A percentile compares a stretch with the other conserved stretches of the same genome.
phyloP scores from a whole-genome alignment of 2,329 filamentous ascomycete species.

The Colletotrichum orbiculare region DNA sequence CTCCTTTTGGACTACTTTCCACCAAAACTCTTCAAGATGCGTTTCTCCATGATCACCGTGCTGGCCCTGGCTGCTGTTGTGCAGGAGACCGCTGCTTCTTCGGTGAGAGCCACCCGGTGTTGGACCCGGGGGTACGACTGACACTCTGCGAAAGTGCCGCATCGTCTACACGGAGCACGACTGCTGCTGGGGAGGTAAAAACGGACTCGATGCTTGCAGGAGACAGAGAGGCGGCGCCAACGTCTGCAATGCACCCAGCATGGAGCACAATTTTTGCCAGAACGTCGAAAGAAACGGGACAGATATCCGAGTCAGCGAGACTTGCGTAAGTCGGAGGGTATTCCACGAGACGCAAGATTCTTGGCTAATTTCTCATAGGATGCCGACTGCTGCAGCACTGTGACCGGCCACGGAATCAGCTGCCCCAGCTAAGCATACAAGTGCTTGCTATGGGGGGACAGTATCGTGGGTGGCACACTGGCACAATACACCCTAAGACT shows the following conservation, averaged over 20 bases:
- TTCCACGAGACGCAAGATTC: neutral
- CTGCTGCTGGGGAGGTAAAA: conserved; percentile 4
- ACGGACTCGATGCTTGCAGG: neutral
- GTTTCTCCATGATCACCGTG: too few species aligned
- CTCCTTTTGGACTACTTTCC: too few species aligned
- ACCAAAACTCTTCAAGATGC: too few species aligned
- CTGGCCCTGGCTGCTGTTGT: too few species aligned
- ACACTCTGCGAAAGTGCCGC: neutral
- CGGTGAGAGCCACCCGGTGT: too few species aligned
- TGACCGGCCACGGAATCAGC: neutral
- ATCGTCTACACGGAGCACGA: neutral
- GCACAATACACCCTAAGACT: too few species aligned
- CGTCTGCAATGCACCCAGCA: neutral
- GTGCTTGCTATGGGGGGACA: neutral
- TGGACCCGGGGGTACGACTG: too few species aligned
- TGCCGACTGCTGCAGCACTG: conserved; percentile 1
- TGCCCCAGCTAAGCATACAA: neutral
- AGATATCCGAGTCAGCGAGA: neutral
- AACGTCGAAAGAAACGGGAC: neutral
- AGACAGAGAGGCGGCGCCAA: neutral
- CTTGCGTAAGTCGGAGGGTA: neutral
- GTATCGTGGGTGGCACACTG: neutral
- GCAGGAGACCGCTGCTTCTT: too few species aligned
- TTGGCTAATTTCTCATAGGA: neutral
- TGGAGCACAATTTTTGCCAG: neutral